Evolutionary conservation across 441 rosid genomes (phyloP).

Genomic region (Omphalea diandra): DNA sequence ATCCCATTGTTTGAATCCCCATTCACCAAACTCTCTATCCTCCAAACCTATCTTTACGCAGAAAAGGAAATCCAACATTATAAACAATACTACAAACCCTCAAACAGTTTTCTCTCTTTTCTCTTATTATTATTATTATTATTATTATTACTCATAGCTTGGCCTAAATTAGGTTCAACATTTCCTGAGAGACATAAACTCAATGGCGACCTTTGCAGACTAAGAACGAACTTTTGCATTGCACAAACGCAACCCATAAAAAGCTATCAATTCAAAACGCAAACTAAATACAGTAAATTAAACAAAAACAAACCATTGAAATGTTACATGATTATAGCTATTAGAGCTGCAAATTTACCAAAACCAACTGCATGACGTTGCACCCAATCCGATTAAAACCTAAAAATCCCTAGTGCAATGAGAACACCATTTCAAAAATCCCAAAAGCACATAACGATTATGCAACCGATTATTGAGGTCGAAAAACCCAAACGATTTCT

Average conservation of each 20-base stretch:
- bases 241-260: neutral
- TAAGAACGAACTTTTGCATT: neutral
- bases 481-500: too few relatives aligned
- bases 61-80: neutral
- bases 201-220: neutral
- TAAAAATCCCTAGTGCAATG: neutral
- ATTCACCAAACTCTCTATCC: slow-evolving; percentile 39
- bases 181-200: neutral
- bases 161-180: neutral
- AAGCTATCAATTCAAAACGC: neutral
- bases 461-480: too few relatives aligned
- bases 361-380: neutral
- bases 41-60: slow-evolving; percentile 18
- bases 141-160: neutral
- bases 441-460: neutral
- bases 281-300: neutral
- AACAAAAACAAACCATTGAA: neutral
- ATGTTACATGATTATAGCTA: too few relatives aligned
- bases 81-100: too few relatives aligned
- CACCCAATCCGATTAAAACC: too few relatives aligned
- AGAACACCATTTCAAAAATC: neutral
- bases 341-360: neutral
- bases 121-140: neutral
- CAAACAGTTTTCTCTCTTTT: too few relatives aligned
- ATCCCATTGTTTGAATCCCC: slow-evolving; percentile 58